Evolutionary conservation across 2,329 filamentous ascomycete genomes (phyloP).

Genomic region (Verticillium longisporum): DNA sequence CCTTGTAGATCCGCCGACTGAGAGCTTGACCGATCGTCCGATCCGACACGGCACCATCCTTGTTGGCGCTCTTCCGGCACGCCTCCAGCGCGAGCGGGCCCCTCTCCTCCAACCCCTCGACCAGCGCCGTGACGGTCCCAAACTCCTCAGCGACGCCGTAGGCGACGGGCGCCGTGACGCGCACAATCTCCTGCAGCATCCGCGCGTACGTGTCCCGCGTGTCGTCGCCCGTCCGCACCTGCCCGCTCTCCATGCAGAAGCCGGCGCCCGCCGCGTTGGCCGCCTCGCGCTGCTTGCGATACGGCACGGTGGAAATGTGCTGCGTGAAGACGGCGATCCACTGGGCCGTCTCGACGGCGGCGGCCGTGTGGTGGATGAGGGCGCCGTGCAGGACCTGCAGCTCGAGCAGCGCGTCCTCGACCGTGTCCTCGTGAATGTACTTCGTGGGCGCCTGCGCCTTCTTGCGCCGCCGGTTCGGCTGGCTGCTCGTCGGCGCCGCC

Average conservation of each 20-base stretch:
- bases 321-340: constrained; percentile 72
- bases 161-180: constrained; percentile 66
- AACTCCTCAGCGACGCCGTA: constrained; percentile 61
- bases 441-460: constrained; percentile 34
- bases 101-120: constrained; percentile 48
- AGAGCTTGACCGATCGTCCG: constrained; percentile 49
- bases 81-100: constrained; percentile 58
- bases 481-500: constrained; percentile 15
- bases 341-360: constrained; percentile 57
- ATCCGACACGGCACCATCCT: constrained; percentile 49
- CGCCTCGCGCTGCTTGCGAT: constrained; percentile 49
- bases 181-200: constrained; percentile 69
- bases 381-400: constrained; percentile 62
- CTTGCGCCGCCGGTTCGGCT: constrained; percentile 25
- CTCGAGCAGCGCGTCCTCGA: constrained; percentile 65
- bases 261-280: constrained; percentile 44
- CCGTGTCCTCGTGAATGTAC: constrained; percentile 57
- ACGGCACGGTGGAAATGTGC: constrained; percentile 70
- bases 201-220: constrained; percentile 60
- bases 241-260: constrained; percentile 75
- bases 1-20: constrained; percentile 51
- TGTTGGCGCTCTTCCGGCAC: constrained; percentile 50
- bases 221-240: constrained; percentile 64
- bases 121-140: constrained; percentile 47
- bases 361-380: constrained; percentile 62